Percentiles rank a stretch among this genome's conserved stretches.
Evolutionary conservation across 805 yeast species (phyloP).

Genomic region (Hanseniaspora thailandica): DNA sequence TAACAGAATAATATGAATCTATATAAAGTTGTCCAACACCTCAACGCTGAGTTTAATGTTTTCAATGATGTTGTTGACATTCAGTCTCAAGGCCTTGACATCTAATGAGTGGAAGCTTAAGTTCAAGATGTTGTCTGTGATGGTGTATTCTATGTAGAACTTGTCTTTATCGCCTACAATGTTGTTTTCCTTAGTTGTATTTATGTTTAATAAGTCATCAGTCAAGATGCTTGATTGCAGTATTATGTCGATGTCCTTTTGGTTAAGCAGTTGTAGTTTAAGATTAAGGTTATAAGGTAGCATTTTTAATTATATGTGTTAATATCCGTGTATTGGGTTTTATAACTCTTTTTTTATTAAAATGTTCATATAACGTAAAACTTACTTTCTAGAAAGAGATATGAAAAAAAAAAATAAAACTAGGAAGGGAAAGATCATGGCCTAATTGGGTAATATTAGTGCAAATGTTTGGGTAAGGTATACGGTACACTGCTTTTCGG

Average conservation of each 20-base stretch:
- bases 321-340: not conserved
- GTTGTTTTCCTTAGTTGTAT: not conserved
- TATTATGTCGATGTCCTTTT: conserved; percentile 5
- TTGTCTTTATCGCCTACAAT: conserved; percentile 6
- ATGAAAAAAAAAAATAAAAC: too few species aligned
- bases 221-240: conserved; percentile 5
- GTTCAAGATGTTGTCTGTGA: not conserved
- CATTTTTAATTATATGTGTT: not conserved
- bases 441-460: too few species aligned
- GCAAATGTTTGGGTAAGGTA: too few species aligned
- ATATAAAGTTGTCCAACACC: conserved; percentile 9
- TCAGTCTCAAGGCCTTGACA: conserved; percentile 4
- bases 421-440: too few species aligned
- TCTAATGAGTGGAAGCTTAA: conserved; percentile 4
- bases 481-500: too few species aligned
- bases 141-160: conserved; percentile 3
- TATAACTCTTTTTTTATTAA: not conserved
- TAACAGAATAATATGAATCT: not conserved
- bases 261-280: not conserved
- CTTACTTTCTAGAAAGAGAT: too few species aligned
- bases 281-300: not conserved
- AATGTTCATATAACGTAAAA: too few species aligned
- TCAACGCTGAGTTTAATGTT: conserved; percentile 11
- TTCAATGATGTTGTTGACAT: conserved; percentile 6
- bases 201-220: conserved; percentile 11